A percentile compares a stretch with the other conserved stretches of the same genome.
These are phyloP conservation scores for Trametes cingulata DNA, from an alignment of 768 basidiomycete genomes.

Conservation along the genomic window DNA sequence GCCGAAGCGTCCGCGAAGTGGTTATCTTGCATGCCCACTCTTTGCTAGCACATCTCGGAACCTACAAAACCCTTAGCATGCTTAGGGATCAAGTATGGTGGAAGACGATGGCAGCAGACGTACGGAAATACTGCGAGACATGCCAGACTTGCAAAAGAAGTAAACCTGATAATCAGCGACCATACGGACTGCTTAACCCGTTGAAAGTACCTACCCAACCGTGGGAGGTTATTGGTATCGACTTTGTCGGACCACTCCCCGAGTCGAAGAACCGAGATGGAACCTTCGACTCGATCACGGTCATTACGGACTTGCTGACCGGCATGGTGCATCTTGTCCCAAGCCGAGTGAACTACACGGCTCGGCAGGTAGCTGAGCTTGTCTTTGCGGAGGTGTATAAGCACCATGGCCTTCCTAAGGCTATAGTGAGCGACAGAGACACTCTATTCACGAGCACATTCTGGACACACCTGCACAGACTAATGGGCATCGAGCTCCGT, in stretches of 20 bases:
- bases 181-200: conserved; percentile 27
- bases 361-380: conserved; percentile 36
- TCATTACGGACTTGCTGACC: conserved; percentile 28
- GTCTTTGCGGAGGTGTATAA: conserved; percentile 38
- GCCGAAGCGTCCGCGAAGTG: conserved; percentile 29
- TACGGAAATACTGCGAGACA: conserved; percentile 27
- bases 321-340: conserved; percentile 32
- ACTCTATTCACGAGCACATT: conserved; percentile 37
- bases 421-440: not conserved
- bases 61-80: conserved; percentile 35
- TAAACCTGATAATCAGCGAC: conserved; percentile 20
- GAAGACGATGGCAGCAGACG: conserved; percentile 35
- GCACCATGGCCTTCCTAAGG: conserved; percentile 32
- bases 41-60: conserved; percentile 39
- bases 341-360: conserved; percentile 30
- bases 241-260: conserved; percentile 41
- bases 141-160: conserved; percentile 26
- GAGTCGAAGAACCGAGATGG: conserved; percentile 27
- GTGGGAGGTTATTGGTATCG: conserved; percentile 42
- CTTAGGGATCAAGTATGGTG: conserved; percentile 41
- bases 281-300: conserved; percentile 26
- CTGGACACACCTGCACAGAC: conserved; percentile 31
- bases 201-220: conserved; percentile 34
- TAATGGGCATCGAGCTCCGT: conserved; percentile 23
- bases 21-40: conserved; percentile 41